Conservation (phyloP, 2,329 filamentous ascomycete species). For the Hypoxylon sp. region DNA sequence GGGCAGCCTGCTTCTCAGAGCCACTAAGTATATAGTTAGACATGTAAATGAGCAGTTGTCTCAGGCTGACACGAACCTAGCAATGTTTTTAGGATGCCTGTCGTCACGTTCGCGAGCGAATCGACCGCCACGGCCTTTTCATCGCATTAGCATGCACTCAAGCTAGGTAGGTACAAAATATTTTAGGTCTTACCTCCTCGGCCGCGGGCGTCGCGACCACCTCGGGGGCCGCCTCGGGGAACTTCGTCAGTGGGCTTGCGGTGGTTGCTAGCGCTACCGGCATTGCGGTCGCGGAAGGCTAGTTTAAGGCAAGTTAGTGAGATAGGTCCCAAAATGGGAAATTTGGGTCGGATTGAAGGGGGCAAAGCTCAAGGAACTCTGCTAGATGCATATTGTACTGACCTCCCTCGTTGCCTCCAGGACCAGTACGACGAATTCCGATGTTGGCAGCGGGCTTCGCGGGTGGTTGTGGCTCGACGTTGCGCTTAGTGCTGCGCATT, state of each 20-base stretch:
- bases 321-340: constrained; percentile 33
- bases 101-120: constrained; percentile 68
- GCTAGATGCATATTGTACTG: constrained; percentile 58
- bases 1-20: constrained; percentile 87
- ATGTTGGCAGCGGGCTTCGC: constrained; percentile 57
- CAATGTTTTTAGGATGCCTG: constrained; percentile 64
- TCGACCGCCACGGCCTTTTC: constrained; percentile 67
- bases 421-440: constrained; percentile 68
- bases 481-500: constrained; percentile 84
- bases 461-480: constrained; percentile 81
- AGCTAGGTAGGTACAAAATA: not conserved
- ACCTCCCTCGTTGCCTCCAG: constrained; percentile 89
- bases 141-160: constrained; percentile 35
- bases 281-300: constrained; percentile 93
- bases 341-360: not conserved
- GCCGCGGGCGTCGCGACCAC: constrained; percentile 73
- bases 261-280: constrained; percentile 86
- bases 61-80: constrained; percentile 58
- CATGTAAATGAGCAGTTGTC: constrained; percentile 1
- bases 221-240: constrained; percentile 67
- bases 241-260: constrained; percentile 80
- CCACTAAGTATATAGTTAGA: constrained; percentile 64
- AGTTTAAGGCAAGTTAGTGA: constrained; percentile 29
- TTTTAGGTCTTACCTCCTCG: constrained; percentile 64
- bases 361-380: not conserved